Evolutionary conservation across 2,329 filamentous ascomycete genomes (phyloP).

Genomic region (Rhexocercosporidium sp.): DNA sequence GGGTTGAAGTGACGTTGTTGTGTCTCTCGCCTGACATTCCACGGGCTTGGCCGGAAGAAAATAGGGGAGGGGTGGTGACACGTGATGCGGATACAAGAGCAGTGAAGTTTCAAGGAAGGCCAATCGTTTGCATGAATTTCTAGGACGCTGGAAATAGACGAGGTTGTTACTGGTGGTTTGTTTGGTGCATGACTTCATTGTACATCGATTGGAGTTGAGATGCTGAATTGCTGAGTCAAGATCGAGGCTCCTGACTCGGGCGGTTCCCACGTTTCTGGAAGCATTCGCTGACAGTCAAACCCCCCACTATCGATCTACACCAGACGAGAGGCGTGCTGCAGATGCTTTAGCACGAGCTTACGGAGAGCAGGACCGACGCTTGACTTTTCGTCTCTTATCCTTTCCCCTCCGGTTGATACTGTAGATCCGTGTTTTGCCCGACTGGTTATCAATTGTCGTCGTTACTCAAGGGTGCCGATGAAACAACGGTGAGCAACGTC

Average conservation of each 20-base stretch:
- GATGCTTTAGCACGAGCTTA: not conserved
- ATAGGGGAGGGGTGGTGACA: not conserved
- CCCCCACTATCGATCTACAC: not conserved
- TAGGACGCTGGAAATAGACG: not conserved
- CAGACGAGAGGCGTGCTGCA: not conserved
- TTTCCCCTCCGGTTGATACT: not conserved
- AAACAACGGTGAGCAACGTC: slow-evolving; percentile 21
- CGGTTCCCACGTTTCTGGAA: slow-evolving; percentile 11
- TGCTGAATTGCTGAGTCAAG: not conserved
- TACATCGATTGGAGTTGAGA: not conserved
- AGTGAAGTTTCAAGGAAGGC: not conserved
- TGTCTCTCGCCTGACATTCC: not conserved
- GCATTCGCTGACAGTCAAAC: not conserved
- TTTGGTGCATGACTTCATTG: slow-evolving; percentile 4
- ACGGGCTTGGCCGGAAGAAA: slow-evolving; percentile 4
- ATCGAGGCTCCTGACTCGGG: slow-evolving; percentile 9
- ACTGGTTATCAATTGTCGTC: slow-evolving; percentile 6
- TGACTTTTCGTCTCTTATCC: not conserved
- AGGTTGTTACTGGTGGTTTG: not conserved
- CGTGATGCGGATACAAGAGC: not conserved
- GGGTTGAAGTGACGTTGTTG: slow-evolving; percentile 1
- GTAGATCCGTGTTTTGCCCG: slow-evolving; percentile 7
- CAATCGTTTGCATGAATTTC: not conserved
- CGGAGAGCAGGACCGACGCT: slow-evolving; percentile 2
- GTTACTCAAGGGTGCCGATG: slow-evolving; percentile 10